phyloP scores from a whole-genome alignment of 1,139 yeast genomes.

The Suhomyces bokatorum region DNA sequence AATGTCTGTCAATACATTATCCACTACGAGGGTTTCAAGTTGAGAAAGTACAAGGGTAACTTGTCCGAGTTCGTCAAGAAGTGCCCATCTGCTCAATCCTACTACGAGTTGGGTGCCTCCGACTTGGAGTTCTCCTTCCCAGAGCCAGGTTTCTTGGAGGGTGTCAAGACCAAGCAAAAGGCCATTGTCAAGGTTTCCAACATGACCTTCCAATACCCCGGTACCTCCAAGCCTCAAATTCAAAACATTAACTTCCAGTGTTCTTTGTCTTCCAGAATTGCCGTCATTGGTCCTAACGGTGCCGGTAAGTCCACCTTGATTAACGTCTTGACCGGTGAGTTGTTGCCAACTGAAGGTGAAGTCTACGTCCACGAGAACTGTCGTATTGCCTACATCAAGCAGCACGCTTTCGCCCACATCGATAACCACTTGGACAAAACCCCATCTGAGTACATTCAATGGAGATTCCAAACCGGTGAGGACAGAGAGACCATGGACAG shows the following conservation, averaged over 20 bases:
- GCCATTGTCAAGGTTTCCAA: conserved; percentile 96
- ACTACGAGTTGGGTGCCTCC: conserved; percentile 98
- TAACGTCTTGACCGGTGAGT: conserved; percentile 98
- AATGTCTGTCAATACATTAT: conserved; percentile 96
- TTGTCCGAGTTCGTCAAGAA: conserved; percentile 96
- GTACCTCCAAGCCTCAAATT: conserved; percentile 95
- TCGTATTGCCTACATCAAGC: conserved; percentile 99
- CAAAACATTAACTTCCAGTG: conserved; percentile 92
- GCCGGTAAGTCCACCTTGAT: conserved; percentile 99
- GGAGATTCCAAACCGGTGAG: conserved; percentile 99
- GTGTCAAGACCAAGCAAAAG: conserved; percentile 99
- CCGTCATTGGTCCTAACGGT: conserved; percentile 99
- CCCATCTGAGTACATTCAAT: conserved; percentile 99
- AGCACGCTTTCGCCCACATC: conserved; percentile 99
- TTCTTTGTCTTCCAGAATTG: conserved; percentile 98
- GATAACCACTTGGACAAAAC: conserved; percentile 98
- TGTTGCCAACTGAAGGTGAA: conserved; percentile 96
- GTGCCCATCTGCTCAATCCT: conserved; percentile 98
- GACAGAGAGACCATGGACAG: conserved; percentile 99
- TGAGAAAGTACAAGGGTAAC: conserved; percentile 99
- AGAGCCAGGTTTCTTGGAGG: conserved; percentile 99
- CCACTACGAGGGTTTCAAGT: conserved; percentile 99
- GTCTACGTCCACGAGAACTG: conserved; percentile 99
- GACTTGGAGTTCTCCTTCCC: conserved; percentile 96
- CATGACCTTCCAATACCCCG: conserved; percentile 99